Percentiles rank a stretch among this genome's conserved stretches.
Evolutionary conservation across 352 stramenopile genomes (phyloP).

Genomic region (Phytophthora lateralis): DNA sequence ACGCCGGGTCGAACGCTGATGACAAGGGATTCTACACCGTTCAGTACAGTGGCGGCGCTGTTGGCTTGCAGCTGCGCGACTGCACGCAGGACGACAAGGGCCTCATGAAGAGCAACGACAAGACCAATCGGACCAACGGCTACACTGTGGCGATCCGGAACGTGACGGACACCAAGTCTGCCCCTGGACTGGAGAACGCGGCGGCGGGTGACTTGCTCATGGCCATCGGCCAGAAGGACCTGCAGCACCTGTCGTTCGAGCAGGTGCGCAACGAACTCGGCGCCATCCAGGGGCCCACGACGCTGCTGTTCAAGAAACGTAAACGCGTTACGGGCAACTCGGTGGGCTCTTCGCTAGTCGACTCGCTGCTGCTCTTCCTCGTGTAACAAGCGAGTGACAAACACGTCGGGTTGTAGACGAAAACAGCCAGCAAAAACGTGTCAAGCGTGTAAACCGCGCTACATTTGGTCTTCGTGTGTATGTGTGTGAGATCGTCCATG

Average conservation of each 20-base stretch:
- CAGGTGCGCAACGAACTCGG: conserved; percentile 56
- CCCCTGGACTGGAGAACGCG: conserved; percentile 58
- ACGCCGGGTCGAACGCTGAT: conserved; percentile 29
- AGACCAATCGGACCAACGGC: conserved; percentile 66
- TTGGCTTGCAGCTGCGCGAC: conserved; percentile 54
- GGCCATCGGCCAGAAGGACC: conserved; percentile 64
- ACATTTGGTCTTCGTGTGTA: conserved; percentile 16
- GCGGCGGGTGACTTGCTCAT: conserved; percentile 68
- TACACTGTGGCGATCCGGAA: conserved; percentile 69
- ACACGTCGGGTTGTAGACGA: conserved; percentile 5
- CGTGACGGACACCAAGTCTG: conserved; percentile 53
- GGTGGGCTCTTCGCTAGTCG: conserved; percentile 50
- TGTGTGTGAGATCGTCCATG: conserved; percentile 17
- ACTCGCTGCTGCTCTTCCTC: conserved; percentile 73
- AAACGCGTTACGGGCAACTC: conserved; percentile 39
- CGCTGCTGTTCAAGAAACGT: conserved; percentile 72
- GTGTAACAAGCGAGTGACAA: conserved; percentile 34
- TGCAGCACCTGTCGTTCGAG: conserved; percentile 70
- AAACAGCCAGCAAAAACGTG: conserved; percentile 5
- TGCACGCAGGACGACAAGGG: conserved; percentile 48
- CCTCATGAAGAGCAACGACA: conserved; percentile 51
- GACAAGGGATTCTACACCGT: conserved; percentile 73
- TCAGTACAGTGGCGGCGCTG: conserved; percentile 56
- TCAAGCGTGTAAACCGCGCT: not conserved
- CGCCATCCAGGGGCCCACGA: conserved; percentile 49